A percentile compares a stretch with the other conserved stretches of the same genome.
phyloP scores from a whole-genome alignment of 345 rosid genomes.

The Gossypium australe region DNA sequence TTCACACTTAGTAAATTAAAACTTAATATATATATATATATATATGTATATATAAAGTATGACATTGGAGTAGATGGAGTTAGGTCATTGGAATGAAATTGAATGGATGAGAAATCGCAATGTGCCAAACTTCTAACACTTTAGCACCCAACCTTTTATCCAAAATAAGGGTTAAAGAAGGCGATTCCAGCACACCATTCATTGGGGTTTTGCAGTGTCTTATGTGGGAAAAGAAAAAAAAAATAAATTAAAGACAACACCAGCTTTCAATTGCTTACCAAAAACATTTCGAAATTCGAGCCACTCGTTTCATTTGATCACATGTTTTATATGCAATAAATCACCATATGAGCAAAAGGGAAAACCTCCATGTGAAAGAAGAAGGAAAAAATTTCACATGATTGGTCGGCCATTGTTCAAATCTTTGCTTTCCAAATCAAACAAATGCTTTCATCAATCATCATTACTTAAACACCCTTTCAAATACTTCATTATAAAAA shows the following conservation, averaged over 20 bases:
- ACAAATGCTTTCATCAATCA: too few relatives aligned
- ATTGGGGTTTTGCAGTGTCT: slow-evolving; percentile 20
- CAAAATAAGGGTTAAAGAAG: slow-evolving; percentile 3
- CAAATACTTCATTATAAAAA: too few relatives aligned
- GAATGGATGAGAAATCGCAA: slow-evolving; percentile 14
- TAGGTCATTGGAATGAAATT: background rate
- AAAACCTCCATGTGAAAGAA: slow-evolving; percentile 27
- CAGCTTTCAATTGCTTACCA: background rate
- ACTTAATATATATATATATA: background rate
- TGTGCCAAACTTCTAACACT: slow-evolving; percentile 11
- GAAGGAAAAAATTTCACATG: slow-evolving; percentile 29
- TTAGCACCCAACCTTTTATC: slow-evolving; percentile 15
- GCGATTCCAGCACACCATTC: slow-evolving; percentile 3
- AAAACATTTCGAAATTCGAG: background rate
- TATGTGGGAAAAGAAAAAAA: slow-evolving; percentile 13
- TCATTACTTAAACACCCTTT: too few relatives aligned
- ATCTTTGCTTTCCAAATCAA: background rate
- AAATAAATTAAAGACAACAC: background rate
- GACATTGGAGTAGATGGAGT: background rate
- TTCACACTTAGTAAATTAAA: background rate
- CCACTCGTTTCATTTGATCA: slow-evolving; percentile 30
- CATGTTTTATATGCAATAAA: slow-evolving; percentile 30
- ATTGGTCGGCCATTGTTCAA: slow-evolving; percentile 32
- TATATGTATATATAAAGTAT: background rate
- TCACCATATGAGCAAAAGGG: background rate